These are phyloP conservation scores for Kodamaea leandrae DNA, from an alignment of 805 yeast genomes.

Conservation along the genomic window DNA sequence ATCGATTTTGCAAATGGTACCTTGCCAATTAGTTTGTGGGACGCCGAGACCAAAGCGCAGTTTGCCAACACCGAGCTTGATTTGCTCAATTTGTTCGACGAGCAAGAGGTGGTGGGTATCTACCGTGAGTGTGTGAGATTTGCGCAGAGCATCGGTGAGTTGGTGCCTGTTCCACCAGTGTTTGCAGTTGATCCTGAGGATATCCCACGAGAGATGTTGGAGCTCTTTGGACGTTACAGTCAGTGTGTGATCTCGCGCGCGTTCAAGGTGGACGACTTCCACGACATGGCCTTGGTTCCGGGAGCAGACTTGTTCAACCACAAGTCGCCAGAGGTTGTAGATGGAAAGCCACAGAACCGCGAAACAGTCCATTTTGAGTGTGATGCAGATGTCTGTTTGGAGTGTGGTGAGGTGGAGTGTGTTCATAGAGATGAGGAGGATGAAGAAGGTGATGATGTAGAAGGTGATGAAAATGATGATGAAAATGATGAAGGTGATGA, in stretches of 20 bases:
- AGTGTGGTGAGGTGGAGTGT: slow-evolving; percentile 24
- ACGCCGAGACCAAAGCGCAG: slow-evolving; percentile 41
- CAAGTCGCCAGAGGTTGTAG: slow-evolving; percentile 31
- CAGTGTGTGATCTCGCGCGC: slow-evolving; percentile 73
- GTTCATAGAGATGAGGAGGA: slow-evolving; percentile 21
- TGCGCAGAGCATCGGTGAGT: slow-evolving; percentile 29
- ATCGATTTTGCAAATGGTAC: slow-evolving; percentile 40
- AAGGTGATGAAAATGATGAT: slow-evolving; percentile 17
- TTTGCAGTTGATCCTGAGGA: slow-evolving; percentile 23
- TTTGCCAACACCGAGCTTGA: slow-evolving; percentile 63
- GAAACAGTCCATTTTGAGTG: slow-evolving; percentile 68
- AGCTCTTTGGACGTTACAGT: slow-evolving; percentile 54
- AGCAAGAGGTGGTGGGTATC: slow-evolving; percentile 39
- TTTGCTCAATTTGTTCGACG: slow-evolving; percentile 56
- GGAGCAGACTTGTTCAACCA: slow-evolving; percentile 92
- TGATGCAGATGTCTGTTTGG: slow-evolving; percentile 30
- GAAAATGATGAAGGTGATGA: slow-evolving; percentile 17
- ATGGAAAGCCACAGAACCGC: slow-evolving; percentile 16
- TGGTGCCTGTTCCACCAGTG: slow-evolving; percentile 38
- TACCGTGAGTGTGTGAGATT: slow-evolving; percentile 41
- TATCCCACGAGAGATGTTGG: slow-evolving; percentile 25
- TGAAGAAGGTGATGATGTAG: slow-evolving; percentile 18
- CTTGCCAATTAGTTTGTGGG: slow-evolving; percentile 69
- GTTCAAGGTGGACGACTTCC: slow-evolving; percentile 74
- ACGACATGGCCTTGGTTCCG: slow-evolving; percentile 77